Percentiles rank a stretch among this genome's conserved stretches.
These are phyloP conservation scores for Fusarium hainanense DNA, from an alignment of 2,329 filamentous ascomycete genomes.

Conservation along the genomic window DNA sequence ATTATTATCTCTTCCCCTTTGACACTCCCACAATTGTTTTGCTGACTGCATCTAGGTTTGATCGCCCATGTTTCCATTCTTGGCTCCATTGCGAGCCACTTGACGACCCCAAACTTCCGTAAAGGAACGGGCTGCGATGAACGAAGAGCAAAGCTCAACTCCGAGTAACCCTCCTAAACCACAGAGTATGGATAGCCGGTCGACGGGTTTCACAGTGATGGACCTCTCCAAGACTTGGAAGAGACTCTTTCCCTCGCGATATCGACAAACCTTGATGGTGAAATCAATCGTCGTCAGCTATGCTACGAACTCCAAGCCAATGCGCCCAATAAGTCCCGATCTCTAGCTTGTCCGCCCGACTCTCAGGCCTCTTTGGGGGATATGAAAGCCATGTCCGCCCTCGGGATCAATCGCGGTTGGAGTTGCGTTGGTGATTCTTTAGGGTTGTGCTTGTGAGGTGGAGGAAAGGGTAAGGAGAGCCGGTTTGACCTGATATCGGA, in stretches of 20 bases:
- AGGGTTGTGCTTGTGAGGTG: background rate
- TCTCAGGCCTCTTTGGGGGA: constrained; percentile 5
- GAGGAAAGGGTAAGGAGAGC: constrained; percentile 8
- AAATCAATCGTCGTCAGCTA: constrained; percentile 23
- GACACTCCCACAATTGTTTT: background rate
- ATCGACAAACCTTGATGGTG: constrained; percentile 14
- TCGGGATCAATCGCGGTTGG: constrained; percentile 34
- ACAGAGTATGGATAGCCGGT: constrained; percentile 17
- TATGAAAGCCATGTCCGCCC: constrained; percentile 35
- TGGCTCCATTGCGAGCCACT: background rate
- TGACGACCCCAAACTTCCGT: background rate
- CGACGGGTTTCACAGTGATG: constrained; percentile 25
- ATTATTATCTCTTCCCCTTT: constrained; percentile 13
- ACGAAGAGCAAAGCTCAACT: background rate
- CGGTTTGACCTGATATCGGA: constrained; percentile 1
- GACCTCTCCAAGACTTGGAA: background rate
- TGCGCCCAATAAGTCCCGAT: constrained; percentile 2
- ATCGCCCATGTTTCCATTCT: constrained; percentile 10
- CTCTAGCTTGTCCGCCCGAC: constrained; percentile 18
- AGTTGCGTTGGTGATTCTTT: constrained; percentile 21
- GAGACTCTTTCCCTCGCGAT: constrained; percentile 4
- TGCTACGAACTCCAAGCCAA: constrained; percentile 17
- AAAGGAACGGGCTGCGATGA: background rate
- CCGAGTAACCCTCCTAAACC: background rate
- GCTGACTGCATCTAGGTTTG: constrained; percentile 21